Conservation (phyloP, 345 rosid genomes). For the Boechera retrofracta region DNA sequence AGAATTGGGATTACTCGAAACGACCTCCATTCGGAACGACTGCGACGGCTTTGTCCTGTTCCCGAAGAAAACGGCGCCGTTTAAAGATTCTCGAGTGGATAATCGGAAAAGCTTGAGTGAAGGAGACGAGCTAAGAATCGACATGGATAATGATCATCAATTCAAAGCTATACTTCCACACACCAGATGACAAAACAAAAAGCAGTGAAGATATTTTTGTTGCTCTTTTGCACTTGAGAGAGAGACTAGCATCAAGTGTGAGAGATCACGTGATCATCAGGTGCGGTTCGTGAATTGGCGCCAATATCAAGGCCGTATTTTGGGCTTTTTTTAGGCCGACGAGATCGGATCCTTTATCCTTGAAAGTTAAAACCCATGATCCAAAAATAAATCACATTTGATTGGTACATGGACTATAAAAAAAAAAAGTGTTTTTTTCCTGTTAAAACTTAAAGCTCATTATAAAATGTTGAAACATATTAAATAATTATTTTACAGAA, state of each 20-base stretch:
- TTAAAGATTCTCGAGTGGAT: conserved; percentile 2
- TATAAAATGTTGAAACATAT: too few species aligned
- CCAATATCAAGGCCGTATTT: conserved; percentile 24
- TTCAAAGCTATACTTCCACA: conserved; percentile 3
- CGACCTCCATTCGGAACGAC: conserved; percentile 33
- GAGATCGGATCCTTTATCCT: conserved; percentile 18
- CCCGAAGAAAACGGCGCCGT: conserved; percentile 18
- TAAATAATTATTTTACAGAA: background rate
- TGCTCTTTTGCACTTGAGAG: background rate
- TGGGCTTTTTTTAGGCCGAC: conserved; percentile 31
- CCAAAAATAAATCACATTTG: background rate
- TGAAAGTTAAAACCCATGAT: background rate
- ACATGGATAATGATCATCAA: conserved; percentile 40
- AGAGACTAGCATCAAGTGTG: background rate
- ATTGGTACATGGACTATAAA: too few species aligned
- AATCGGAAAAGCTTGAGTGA: conserved; percentile 28
- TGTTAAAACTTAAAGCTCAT: too few species aligned
- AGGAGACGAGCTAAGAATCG: conserved; percentile 40
- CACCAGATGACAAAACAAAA: background rate
- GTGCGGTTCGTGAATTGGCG: conserved; percentile 15
- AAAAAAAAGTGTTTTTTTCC: too few species aligned
- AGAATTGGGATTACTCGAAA: conserved; percentile 42
- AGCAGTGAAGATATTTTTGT: conserved; percentile 33
- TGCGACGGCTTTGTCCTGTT: conserved; percentile 7
- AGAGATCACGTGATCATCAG: conserved; percentile 34